phyloP scores from a whole-genome alignment of 441 rosid genomes.

The Viola pubescens region DNA sequence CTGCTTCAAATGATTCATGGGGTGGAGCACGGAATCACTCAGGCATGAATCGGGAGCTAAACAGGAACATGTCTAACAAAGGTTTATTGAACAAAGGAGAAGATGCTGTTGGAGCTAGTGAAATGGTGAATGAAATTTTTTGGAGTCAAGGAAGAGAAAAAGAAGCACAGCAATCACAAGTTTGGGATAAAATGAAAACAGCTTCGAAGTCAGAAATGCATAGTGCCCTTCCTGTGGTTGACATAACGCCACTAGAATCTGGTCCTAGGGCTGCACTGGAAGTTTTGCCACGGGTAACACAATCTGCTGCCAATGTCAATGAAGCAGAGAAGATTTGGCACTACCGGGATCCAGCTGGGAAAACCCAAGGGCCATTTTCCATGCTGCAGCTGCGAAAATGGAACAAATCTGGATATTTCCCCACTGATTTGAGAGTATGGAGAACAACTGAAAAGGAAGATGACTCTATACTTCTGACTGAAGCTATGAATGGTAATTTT shows the following conservation, averaged over 20 bases:
- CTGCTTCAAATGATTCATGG: constrained; percentile 52
- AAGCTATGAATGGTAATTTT: constrained; percentile 64
- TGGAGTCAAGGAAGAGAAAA: constrained; percentile 53
- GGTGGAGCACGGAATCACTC: constrained; percentile 52
- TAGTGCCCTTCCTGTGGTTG: constrained; percentile 24
- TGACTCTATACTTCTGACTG: constrained; percentile 64
- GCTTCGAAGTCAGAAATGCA: constrained; percentile 34
- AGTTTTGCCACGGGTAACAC: constrained; percentile 27
- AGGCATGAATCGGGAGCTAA: constrained; percentile 44
- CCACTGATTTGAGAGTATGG: constrained; percentile 78
- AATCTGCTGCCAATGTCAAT: constrained; percentile 37
- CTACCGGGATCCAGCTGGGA: constrained; percentile 86
- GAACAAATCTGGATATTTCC: constrained; percentile 88
- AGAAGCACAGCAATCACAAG: constrained; percentile 40
- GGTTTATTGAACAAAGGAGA: constrained; percentile 45
- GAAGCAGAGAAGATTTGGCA: constrained; percentile 90
- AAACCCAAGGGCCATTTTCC: constrained; percentile 91
- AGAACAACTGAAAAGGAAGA: constrained; percentile 47
- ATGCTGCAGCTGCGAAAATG: constrained; percentile 88
- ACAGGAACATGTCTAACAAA: constrained; percentile 55
- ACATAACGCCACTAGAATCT: constrained; percentile 25
- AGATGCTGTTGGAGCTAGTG: constrained; percentile 45
- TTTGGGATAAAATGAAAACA: constrained; percentile 51
- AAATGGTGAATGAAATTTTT: constrained; percentile 37
- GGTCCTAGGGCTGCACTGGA: constrained; percentile 35